Base-by-base conservation (phyloP, 2,329 filamentous ascomycete genomes). In the Elsinoe arachidis region DNA sequence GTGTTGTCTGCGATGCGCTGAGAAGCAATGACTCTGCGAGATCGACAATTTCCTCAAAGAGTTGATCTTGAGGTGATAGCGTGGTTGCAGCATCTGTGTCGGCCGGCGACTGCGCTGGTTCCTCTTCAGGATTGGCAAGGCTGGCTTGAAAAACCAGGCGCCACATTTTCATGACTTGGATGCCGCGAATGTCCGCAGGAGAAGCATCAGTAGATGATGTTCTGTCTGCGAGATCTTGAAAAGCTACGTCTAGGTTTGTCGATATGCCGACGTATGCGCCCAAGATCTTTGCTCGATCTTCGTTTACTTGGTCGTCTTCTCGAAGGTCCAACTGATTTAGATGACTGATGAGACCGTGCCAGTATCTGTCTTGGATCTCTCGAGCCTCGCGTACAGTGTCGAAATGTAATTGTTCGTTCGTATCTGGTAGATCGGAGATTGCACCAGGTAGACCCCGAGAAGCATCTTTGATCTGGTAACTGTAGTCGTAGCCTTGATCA, bases 281-380 rank as follows among this genome's bases (percentile, higher is more conserved):
- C 19, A 53, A 21, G 35, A 53, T 17, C 12, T 37, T 35, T n/a
- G 49, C 49, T 23, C 49, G 49, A 30, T 53, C 49, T 53, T 53
- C 49, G 15, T 34, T 34, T 1, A 39, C 49, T n/a, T 39, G 26
- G 12, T 37, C 33, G 49, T 53, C 49, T 11, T 53, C 49, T 12
- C 49, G 33, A 11, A 53, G 15, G 26, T 53, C 49, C 21, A 53
- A 34, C 30, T 53, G 30, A 17, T 53, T 53, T 2, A 53, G 49
- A 12, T 53, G 49, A 39, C 34, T 53, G 49, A 53, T 53, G 2
- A 53, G 49, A 14, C 49, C 49, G 26, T 53, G 49, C 54, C 54
- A 56, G 33, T 38, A 38, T 23, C 43, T 41, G 21, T 56, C 39
- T 19, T 46, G 41, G 5, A 33, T 30, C 11, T 43, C 54, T 30